Percentiles rank a stretch among this genome's conserved stretches.
phyloP scores from a whole-genome alignment of 164 flowering plant species.

The Magnolia officinalis region DNA sequence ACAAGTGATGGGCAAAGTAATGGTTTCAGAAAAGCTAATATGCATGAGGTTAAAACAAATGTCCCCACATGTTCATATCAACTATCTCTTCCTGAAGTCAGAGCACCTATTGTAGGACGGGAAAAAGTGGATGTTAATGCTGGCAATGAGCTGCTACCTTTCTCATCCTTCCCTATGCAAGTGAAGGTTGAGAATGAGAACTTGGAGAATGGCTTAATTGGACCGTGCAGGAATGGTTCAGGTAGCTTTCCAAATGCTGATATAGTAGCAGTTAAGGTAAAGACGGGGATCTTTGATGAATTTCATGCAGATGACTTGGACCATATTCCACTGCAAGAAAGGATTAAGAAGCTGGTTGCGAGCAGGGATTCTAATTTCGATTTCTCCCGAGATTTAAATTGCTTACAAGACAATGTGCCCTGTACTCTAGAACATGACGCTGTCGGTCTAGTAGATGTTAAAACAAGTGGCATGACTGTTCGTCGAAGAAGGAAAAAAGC shows the following conservation, averaged over 20 bases:
- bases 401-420: constrained; percentile 17
- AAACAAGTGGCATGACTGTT: constrained; percentile 25
- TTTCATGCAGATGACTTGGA: constrained; percentile 46
- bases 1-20: constrained; percentile 5
- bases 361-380: constrained; percentile 14
- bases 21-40: background rate
- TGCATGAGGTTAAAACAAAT: constrained; percentile 8
- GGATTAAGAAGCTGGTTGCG: constrained; percentile 42
- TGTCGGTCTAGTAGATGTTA: constrained; percentile 23
- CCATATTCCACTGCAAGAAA: constrained; percentile 54
- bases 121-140: background rate
- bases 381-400: constrained; percentile 10
- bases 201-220: constrained; percentile 18
- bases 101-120: background rate
- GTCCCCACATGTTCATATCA: constrained; percentile 3
- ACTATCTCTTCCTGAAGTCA: constrained; percentile 9
- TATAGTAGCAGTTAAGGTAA: constrained; percentile 31
- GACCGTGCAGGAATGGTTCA: constrained; percentile 5
- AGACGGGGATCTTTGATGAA: constrained; percentile 25
- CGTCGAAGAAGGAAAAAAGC: constrained; percentile 53
- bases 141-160: constrained; percentile 3
- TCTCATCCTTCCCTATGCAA: constrained; percentile 24
- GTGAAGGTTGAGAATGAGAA: constrained; percentile 41
- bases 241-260: constrained; percentile 7
- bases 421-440: constrained; percentile 15